A percentile compares a stretch with the other conserved stretches of the same genome.
Conservation (phyloP, 805 yeast species). For the Metschnikowia kunwiensis region DNA sequence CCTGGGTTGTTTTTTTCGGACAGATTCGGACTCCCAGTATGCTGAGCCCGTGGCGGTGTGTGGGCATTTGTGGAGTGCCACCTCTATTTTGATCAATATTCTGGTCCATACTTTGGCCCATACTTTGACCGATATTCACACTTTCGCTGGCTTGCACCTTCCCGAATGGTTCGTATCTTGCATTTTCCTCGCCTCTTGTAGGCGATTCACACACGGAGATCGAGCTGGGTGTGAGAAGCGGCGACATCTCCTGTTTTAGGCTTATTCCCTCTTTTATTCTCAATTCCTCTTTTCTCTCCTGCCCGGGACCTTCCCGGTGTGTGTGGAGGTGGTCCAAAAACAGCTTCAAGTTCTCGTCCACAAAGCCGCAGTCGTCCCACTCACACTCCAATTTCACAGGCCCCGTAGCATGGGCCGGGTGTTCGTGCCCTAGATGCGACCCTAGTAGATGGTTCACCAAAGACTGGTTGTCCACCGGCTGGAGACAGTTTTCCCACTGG, state of each 20-base stretch:
- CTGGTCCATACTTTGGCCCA: neutral
- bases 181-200: neutral
- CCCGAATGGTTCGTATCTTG: too few relatives aligned
- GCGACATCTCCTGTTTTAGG: too few relatives aligned
- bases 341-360: constrained; percentile 48
- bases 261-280: too few relatives aligned
- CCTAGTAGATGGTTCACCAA: constrained; percentile 39
- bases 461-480: constrained; percentile 32
- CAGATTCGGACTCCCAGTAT: constrained; percentile 34
- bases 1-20: constrained; percentile 21
- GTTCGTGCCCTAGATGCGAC: constrained; percentile 52
- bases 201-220: constrained; percentile 5
- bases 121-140: neutral
- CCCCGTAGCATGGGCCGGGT: constrained; percentile 18
- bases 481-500: constrained; percentile 67
- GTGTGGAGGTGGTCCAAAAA: constrained; percentile 52
- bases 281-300: too few relatives aligned
- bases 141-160: neutral
- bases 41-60: constrained; percentile 15
- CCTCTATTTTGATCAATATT: too few relatives aligned
- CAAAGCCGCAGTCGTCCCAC: constrained; percentile 71
- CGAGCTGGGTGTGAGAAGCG: constrained; percentile 14
- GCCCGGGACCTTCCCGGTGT: too few relatives aligned
- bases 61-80: neutral
- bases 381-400: constrained; percentile 50